A percentile compares a stretch with the other conserved stretches of the same genome.
Evolutionary conservation across 768 basidiomycete species (phyloP).

Genomic region (Lentinula raphanica): DNA sequence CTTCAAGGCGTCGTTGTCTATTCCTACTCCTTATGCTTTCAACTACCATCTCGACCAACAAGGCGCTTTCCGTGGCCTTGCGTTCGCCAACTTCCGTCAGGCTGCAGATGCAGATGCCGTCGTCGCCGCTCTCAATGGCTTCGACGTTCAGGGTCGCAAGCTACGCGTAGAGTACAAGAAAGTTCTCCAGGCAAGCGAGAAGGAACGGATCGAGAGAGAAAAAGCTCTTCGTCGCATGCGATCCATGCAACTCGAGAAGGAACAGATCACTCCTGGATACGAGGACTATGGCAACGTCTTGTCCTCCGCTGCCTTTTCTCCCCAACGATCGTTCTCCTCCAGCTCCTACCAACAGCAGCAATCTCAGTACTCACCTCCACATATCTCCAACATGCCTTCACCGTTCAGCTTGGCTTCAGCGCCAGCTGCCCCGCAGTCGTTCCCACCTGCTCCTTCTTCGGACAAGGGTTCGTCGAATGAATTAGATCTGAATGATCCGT

Average conservation of each 20-base stretch:
- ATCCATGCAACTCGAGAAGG: constrained; percentile 92
- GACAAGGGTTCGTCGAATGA: constrained; percentile 64
- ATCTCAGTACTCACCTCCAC: constrained; percentile 58
- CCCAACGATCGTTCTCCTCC: constrained; percentile 71
- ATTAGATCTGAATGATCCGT: constrained; percentile 93
- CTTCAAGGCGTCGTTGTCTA: constrained; percentile 75
- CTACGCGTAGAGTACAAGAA: constrained; percentile 99
- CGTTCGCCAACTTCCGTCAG: constrained; percentile 97
- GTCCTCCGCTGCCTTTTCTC: constrained; percentile 46
- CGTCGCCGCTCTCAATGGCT: constrained; percentile 93
- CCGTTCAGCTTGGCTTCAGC: constrained; percentile 44
- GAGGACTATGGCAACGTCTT: constrained; percentile 66
- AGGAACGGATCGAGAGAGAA: constrained; percentile 96
- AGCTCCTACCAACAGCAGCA: constrained; percentile 55
- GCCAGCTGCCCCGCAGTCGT: constrained; percentile 48
- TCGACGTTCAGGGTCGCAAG: constrained; percentile 94
- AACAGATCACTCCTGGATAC: constrained; percentile 54
- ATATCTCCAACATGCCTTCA: constrained; percentile 40
- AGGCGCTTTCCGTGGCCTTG: constrained; percentile 93
- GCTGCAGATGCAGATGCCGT: constrained; percentile 90
- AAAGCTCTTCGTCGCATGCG: constrained; percentile 98
- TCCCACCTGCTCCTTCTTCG: constrained; percentile 54
- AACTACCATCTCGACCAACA: constrained; percentile 98
- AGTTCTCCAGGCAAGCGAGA: constrained; percentile 97
- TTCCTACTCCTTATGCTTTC: constrained; percentile 98